Evolutionary conservation across 768 basidiomycete genomes (phyloP).

Genomic region (Boletus rufocinnamomeus): DNA sequence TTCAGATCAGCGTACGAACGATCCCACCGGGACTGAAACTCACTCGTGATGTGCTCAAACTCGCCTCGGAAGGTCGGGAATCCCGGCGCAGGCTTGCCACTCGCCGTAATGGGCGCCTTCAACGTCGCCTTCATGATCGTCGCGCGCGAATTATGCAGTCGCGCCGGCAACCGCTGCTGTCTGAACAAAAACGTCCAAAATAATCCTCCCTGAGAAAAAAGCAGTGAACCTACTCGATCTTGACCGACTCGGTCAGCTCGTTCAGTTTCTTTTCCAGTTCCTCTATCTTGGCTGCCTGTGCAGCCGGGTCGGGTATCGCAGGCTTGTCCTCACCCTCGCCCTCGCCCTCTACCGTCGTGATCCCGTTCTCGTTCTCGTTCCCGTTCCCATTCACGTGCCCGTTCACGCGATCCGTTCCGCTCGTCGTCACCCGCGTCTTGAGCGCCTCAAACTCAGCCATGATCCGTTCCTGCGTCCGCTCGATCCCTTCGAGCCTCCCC

Average conservation of each 20-base stretch:
- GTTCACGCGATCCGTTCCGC: constrained; percentile 14
- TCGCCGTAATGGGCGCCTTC: constrained; percentile 31
- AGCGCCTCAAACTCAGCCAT: constrained; percentile 34
- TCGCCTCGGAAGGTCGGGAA: constrained; percentile 44
- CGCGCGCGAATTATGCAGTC: constrained; percentile 38
- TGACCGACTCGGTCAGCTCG: constrained; percentile 32
- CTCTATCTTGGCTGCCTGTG: constrained; percentile 21
- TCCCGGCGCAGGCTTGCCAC: constrained; percentile 38
- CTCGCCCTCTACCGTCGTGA: constrained; percentile 16
- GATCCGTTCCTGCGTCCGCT: constrained; percentile 37
- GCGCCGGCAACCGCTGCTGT: constrained; percentile 39
- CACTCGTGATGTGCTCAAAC: constrained; percentile 49
- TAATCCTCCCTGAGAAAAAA: no score
- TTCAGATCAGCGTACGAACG: no score
- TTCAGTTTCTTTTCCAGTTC: constrained; percentile 41
- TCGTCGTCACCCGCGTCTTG: constrained; percentile 26
- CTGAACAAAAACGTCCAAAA: constrained; percentile 16
- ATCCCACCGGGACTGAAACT: no score
- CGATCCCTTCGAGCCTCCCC: constrained; percentile 34
- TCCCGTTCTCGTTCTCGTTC: constrained; percentile 6
- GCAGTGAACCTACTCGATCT: constrained; percentile 33
- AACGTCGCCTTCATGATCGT: constrained; percentile 36
- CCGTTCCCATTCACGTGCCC: constrained; percentile 11
- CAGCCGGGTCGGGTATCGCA: constrained; percentile 15
- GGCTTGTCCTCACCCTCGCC: constrained; percentile 27